Evolutionary conservation across 75 land plant genomes (phyloP).

Genomic region (Cupressus sempervirens): DNA sequence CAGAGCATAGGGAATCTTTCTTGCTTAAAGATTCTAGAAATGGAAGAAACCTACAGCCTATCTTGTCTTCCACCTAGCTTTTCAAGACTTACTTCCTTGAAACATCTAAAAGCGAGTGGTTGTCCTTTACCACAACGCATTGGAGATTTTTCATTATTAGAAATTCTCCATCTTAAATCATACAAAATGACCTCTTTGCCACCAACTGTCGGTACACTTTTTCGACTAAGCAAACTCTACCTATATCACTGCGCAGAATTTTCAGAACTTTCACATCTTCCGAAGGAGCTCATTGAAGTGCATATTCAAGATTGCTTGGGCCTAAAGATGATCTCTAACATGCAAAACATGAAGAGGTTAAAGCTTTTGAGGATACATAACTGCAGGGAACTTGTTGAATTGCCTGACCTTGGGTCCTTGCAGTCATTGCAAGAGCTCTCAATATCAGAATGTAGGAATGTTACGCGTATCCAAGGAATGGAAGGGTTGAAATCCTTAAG

Average conservation of each 20-base stretch:
- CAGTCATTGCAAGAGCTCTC: constrained; percentile 9
- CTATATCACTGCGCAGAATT: too few species aligned
- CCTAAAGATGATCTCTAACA: neutral
- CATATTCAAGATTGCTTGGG: constrained; percentile 9
- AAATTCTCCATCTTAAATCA: too few species aligned
- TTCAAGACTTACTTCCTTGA: neutral
- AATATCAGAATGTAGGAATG: neutral
- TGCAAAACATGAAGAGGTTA: constrained; percentile 5
- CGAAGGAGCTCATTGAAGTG: neutral
- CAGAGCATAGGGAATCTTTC: constrained; percentile 5
- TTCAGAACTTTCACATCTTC: neutral
- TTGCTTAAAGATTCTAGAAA: neutral
- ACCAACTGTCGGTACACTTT: too few species aligned
- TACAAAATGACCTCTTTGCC: too few species aligned
- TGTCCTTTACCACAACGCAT: too few species aligned
- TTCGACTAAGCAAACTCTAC: too few species aligned
- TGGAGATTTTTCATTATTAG: too few species aligned
- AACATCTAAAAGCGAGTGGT: too few species aligned
- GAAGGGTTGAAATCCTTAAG: neutral
- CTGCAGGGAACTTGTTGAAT: neutral
- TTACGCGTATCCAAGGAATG: neutral
- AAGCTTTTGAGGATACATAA: constrained; percentile 9
- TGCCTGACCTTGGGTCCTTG: neutral
- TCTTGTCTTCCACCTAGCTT: neutral
- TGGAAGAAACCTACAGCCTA: constrained; percentile 10